Evolutionary conservation across 2,329 filamentous ascomycete species (phyloP).

Genomic region (Myriosclerotinia scirpicola): DNA sequence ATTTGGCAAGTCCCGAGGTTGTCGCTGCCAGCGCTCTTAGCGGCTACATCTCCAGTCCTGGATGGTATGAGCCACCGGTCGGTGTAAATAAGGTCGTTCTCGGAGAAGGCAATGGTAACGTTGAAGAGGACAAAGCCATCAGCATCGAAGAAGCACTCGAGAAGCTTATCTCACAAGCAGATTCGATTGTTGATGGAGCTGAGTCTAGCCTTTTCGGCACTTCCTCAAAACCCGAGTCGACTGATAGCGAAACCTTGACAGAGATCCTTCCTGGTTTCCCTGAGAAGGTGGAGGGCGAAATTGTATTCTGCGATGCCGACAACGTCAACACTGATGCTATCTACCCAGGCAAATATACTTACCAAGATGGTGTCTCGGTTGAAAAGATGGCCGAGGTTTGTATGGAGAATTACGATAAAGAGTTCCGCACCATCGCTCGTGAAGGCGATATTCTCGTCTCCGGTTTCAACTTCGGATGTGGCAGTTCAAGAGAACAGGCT

Average conservation of each 20-base stretch:
- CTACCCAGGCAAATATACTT: conserved; percentile 89
- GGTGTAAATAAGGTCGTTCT: conserved; percentile 65
- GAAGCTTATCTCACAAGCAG: conserved; percentile 67
- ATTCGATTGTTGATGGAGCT: conserved; percentile 46
- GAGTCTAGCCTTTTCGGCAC: conserved; percentile 39
- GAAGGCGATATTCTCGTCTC: conserved; percentile 78
- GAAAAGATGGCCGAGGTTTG: conserved; percentile 85
- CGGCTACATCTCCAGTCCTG: conserved; percentile 73
- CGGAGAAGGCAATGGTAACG: conserved; percentile 69
- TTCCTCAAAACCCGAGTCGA: conserved; percentile 41
- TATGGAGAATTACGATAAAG: conserved; percentile 89
- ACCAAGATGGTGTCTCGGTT: conserved; percentile 76
- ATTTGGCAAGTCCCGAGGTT: conserved; percentile 85
- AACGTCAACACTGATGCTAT: conserved; percentile 93
- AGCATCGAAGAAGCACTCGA: conserved; percentile 70
- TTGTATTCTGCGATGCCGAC: conserved; percentile 81
- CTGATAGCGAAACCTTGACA: conserved; percentile 54
- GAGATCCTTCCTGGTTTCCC: conserved; percentile 86
- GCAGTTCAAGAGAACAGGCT: conserved; percentile 78
- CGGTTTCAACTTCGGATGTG: conserved; percentile 88
- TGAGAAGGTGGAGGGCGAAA: conserved; percentile 78
- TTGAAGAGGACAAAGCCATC: conserved; percentile 62
- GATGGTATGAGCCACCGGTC: conserved; percentile 72
- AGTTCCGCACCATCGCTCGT: conserved; percentile 64
- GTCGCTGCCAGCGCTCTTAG: conserved; percentile 84